Conservation (phyloP, 1,284 basidiomycete species). For the Puccinia coronata region DNA sequence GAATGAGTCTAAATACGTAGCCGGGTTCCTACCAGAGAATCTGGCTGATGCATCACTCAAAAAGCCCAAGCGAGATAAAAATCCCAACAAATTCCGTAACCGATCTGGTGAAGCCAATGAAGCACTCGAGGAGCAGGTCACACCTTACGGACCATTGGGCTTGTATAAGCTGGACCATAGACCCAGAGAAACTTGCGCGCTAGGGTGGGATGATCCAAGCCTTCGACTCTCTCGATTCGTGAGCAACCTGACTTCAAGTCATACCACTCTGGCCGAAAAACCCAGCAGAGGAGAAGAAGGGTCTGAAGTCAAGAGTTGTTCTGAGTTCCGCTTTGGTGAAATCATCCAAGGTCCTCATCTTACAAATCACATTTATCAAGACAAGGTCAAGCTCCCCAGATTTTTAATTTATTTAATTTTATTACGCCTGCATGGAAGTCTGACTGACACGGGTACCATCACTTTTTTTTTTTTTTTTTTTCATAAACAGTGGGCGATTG, state of each 20-base stretch:
- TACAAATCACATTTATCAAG: slow-evolving; percentile 30
- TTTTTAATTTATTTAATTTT: too few relatives aligned
- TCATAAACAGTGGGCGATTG: slow-evolving; percentile 33
- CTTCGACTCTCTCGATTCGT: neutral
- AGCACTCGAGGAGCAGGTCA: slow-evolving; percentile 7
- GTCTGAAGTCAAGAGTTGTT: neutral
- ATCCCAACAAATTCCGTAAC: slow-evolving; percentile 10
- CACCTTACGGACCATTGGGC: slow-evolving; percentile 34
- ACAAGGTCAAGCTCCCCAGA: too few relatives aligned
- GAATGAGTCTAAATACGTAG: slow-evolving; percentile 33
- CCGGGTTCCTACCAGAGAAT: slow-evolving; percentile 23
- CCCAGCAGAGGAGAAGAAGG: neutral
- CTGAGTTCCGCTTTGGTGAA: slow-evolving; percentile 21
- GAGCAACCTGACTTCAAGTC: neutral
- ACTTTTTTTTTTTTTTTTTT: too few relatives aligned
- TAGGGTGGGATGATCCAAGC: slow-evolving; percentile 18
- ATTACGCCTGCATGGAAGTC: neutral
- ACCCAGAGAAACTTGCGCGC: neutral
- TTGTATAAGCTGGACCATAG: slow-evolving; percentile 28
- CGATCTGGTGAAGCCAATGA: neutral
- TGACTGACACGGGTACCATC: neutral
- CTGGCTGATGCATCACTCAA: neutral
- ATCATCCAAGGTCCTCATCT: slow-evolving; percentile 23
- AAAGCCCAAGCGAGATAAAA: slow-evolving; percentile 7
- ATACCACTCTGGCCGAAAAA: neutral